Percentiles rank a stretch among this genome's conserved stretches.
Conservation (phyloP, 2,329 filamentous ascomycete genomes). For the Ophiognomonia clavigignenti-juglandacearum region DNA sequence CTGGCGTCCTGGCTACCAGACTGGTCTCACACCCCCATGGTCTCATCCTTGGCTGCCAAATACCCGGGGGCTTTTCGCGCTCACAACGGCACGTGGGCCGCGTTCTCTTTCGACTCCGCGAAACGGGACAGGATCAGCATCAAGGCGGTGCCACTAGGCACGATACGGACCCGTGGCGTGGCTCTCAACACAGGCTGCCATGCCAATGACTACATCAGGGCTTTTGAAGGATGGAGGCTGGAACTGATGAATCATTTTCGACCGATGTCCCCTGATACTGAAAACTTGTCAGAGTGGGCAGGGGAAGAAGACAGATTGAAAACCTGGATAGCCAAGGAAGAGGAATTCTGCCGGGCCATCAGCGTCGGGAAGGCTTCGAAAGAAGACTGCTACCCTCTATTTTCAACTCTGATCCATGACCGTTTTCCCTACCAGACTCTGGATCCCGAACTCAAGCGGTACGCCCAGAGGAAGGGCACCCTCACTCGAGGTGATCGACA, state of each 20-base stretch:
- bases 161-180: not conserved
- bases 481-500: not conserved
- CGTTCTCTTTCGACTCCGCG: not conserved
- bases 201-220: not conserved
- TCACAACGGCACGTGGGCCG: not conserved
- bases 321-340: not conserved
- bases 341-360: conserved; percentile 1
- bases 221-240: not conserved
- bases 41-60: not conserved
- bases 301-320: not conserved
- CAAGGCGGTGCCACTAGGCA: not conserved
- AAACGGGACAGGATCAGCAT: not conserved
- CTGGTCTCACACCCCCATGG: conserved; percentile 1
- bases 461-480: not conserved
- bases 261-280: not conserved
- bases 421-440: not conserved
- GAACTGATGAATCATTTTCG: not conserved
- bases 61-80: not conserved
- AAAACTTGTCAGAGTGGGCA: not conserved
- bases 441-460: not conserved
- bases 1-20: not conserved
- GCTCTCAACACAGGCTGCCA: not conserved
- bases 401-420: not conserved
- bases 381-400: not conserved
- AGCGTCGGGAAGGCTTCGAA: not conserved